These are phyloP conservation scores for Croton setiger DNA, from an alignment of 441 rosid species.

Conservation along the genomic window DNA sequence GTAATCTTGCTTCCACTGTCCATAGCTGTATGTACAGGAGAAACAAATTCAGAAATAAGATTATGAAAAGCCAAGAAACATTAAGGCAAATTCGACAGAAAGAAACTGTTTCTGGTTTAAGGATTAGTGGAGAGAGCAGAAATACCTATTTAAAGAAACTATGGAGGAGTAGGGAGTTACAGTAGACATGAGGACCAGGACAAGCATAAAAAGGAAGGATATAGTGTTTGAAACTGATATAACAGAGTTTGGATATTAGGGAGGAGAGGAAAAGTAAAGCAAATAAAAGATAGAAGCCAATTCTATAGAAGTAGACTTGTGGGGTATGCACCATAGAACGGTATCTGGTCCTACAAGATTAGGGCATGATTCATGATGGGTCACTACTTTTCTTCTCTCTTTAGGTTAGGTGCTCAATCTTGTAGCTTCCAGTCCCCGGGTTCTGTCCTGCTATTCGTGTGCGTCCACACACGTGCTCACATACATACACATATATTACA, in stretches of 20 bases:
- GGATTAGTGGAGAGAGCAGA: background rate
- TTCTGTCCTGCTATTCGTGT: too few relatives aligned
- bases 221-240: conserved; percentile 14
- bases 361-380: conserved; percentile 7
- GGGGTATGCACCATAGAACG: conserved; percentile 4
- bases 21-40: conserved; percentile 34
- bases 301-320: conserved; percentile 16
- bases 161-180: background rate
- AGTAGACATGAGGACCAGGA: conserved; percentile 8
- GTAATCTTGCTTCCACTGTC: conserved; percentile 37
- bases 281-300: conserved; percentile 15
- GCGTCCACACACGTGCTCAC: too few relatives aligned
- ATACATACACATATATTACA: too few relatives aligned
- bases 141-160: background rate
- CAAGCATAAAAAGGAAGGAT: conserved; percentile 18
- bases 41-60: background rate
- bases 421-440: conserved; percentile 1
- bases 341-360: conserved; percentile 30
- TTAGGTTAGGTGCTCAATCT: conserved; percentile 6
- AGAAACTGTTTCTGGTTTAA: background rate
- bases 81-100: background rate
- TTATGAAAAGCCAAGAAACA: conserved; percentile 1
- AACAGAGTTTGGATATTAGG: conserved; percentile 16
- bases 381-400: background rate
- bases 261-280: conserved; percentile 4